phyloP scores from a whole-genome alignment of 1,284 basidiomycete species.

The Trichosporon sp. region DNA sequence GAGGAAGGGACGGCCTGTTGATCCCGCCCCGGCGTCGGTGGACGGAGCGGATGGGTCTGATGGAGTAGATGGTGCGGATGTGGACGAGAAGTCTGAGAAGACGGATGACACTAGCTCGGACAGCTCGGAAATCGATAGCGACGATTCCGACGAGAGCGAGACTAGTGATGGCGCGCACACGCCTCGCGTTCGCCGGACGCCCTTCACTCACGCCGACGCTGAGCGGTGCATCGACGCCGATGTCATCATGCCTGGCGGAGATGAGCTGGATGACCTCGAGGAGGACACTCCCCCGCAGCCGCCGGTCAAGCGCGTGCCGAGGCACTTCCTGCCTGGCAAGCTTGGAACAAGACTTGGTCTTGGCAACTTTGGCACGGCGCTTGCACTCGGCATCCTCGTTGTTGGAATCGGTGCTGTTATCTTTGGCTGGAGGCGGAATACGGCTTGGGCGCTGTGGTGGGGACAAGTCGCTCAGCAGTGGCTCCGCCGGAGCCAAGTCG shows the following conservation, averaged over 20 bases:
- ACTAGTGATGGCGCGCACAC: slow-evolving; percentile 5
- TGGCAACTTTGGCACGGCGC: slow-evolving; percentile 3
- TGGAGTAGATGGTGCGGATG: slow-evolving; percentile 20
- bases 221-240: slow-evolving; percentile 20
- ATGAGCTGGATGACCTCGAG: slow-evolving; percentile 15
- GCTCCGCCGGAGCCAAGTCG: background rate
- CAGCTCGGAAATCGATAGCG: slow-evolving; percentile 8
- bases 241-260: slow-evolving; percentile 15
- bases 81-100: slow-evolving; percentile 15
- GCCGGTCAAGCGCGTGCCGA: background rate
- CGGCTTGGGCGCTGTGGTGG: slow-evolving; percentile 37
- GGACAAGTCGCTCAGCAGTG: slow-evolving; percentile 6
- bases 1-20: slow-evolving; percentile 10
- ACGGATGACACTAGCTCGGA: too few species aligned
- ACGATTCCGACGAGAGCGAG: slow-evolving; percentile 22
- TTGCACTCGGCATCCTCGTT: slow-evolving; percentile 33
- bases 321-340: background rate
- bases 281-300: slow-evolving; percentile 4
- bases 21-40: slow-evolving; percentile 9
- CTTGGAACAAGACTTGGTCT: too few species aligned
- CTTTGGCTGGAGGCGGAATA: slow-evolving; percentile 24
- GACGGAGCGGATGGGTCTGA: slow-evolving; percentile 4
- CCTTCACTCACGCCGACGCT: slow-evolving; percentile 17
- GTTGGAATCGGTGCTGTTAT: slow-evolving; percentile 38
- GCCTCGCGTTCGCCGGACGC: background rate